Base-by-base conservation (phyloP, 441 rosid genomes). In the Syzygium syzygioides region DNA sequence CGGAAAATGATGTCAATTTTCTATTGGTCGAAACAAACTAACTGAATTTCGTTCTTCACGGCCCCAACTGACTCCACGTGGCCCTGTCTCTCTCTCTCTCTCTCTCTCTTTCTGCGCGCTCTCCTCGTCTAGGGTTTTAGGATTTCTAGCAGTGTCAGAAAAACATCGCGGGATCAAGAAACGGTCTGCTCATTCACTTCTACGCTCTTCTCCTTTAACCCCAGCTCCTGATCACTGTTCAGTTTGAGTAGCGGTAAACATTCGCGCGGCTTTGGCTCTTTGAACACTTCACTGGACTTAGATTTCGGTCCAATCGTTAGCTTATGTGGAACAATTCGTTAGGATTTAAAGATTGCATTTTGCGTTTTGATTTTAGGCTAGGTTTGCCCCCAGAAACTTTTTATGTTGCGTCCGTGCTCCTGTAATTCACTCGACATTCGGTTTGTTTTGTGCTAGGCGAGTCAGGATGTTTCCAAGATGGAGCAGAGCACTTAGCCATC, bases 381-480 rank as follows among this genome's bases (percentile, higher is more conserved):
- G 83, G 6, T 76, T 71, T 76, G 3, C 83, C 83, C 34, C 37
- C 53, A 23, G 83, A 23, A 76, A 13, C n/a, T 23, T 41, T 54
- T 41, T 12, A 11, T 41, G 17, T 76, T 41, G 83, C 52, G 2
- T 76, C 83, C 13, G 25, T 23, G 52, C 50, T 60, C 32, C n/a
- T 23, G 83, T 76, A 6, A 76, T 13, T 76, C 52, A 52, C 6
- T 76, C 2, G 15, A 41, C 53, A 76, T 76, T 41, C 18, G 10
- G 83, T 7, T 76, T 76, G 53, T 76, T 3, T 76, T 7, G 4
- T 41, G 1, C 7, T 7, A 76, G 83, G 52, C n/a, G 4, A 23
- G 34, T 34, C 53, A 55, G 55, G 76, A 96, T 96, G 99, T 89
- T 96, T 48, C 87, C 93, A 48, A 95, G 98, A 91, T 96, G 95